Conservation (phyloP, 805 yeast genomes). For the Sugiyamaella marilandica region DNA sequence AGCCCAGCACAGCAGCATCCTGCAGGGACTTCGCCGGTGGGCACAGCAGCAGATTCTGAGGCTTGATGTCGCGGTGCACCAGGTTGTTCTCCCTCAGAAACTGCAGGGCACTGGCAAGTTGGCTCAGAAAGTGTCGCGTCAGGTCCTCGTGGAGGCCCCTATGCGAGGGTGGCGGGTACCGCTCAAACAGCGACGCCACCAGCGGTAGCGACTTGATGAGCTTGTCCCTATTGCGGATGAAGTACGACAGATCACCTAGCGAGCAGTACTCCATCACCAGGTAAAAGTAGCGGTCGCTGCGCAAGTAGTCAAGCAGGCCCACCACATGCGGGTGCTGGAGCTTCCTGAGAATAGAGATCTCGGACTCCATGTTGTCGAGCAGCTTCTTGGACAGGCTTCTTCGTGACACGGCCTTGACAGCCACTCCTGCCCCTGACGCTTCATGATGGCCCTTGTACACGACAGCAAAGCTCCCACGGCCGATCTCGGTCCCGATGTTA, state of each 20-base stretch:
- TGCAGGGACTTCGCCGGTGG: constrained; percentile 70
- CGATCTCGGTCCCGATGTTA: constrained; percentile 76
- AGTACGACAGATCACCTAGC: constrained; percentile 85
- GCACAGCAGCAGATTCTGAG: constrained; percentile 75
- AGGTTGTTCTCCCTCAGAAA: constrained; percentile 78
- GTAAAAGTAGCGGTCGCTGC: constrained; percentile 72
- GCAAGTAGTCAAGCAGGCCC: constrained; percentile 73
- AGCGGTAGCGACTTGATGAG: constrained; percentile 71
- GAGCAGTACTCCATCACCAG: constrained; percentile 96
- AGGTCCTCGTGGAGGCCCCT: constrained; percentile 75
- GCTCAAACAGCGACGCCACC: constrained; percentile 64
- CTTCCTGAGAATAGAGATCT: constrained; percentile 81
- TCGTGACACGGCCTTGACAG: constrained; percentile 82
- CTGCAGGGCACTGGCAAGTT: constrained; percentile 75
- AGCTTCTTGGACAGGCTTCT: constrained; percentile 80
- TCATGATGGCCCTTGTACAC: constrained; percentile 79
- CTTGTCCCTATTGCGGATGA: constrained; percentile 72
- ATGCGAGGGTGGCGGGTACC: constrained; percentile 76
- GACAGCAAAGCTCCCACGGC: constrained; percentile 92
- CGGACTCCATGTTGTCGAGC: constrained; percentile 86
- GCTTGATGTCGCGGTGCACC: constrained; percentile 93
- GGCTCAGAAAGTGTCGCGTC: constrained; percentile 80
- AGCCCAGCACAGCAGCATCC: constrained; percentile 53
- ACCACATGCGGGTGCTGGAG: constrained; percentile 93
- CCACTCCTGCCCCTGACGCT: constrained; percentile 53